Evolutionary conservation across 1,284 basidiomycete genomes (phyloP).

Genomic region (Agaricales sp.): DNA sequence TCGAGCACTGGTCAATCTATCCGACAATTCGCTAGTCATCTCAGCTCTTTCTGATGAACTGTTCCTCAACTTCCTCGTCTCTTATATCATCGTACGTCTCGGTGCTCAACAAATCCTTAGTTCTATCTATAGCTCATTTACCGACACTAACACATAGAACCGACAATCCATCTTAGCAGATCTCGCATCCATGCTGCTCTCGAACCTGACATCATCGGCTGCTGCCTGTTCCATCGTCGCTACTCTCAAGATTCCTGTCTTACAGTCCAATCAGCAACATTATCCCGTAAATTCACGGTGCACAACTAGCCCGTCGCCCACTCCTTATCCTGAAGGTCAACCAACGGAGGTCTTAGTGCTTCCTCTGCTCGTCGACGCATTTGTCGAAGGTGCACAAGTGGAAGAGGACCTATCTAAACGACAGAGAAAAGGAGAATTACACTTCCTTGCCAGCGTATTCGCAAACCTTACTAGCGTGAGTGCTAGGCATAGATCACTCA

Average conservation of each 20-base stretch:
- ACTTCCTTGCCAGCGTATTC: constrained; percentile 88
- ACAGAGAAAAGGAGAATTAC: constrained; percentile 64
- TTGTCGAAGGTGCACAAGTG: constrained; percentile 59
- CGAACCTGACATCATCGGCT: constrained; percentile 83
- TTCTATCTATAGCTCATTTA: constrained; percentile 3
- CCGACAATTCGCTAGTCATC: constrained; percentile 71
- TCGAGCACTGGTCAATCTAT: constrained; percentile 88
- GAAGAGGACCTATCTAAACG: constrained; percentile 36
- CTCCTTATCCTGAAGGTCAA: constrained; percentile 50
- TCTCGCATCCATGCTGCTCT: constrained; percentile 92
- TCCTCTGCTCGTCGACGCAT: constrained; percentile 78
- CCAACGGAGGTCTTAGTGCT: constrained; percentile 52
- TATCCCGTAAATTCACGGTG: constrained; percentile 70
- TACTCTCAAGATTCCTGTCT: constrained; percentile 54
- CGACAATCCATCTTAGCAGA: constrained; percentile 86
- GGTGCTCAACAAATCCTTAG: too few species aligned
- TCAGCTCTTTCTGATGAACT: constrained; percentile 61
- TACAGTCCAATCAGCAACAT: constrained; percentile 31
- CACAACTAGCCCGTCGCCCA: constrained; percentile 56
- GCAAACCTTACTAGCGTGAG: constrained; percentile 79
- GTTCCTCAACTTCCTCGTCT: constrained; percentile 80
- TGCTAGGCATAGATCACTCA: constrained; percentile 9
- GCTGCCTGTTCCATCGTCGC: constrained; percentile 61
- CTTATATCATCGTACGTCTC: constrained; percentile 84
- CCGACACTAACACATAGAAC: constrained; percentile 41